Base-by-base conservation (phyloP, 495 filamentous ascomycete species). In the Aspergillus nidulans region DNA sequence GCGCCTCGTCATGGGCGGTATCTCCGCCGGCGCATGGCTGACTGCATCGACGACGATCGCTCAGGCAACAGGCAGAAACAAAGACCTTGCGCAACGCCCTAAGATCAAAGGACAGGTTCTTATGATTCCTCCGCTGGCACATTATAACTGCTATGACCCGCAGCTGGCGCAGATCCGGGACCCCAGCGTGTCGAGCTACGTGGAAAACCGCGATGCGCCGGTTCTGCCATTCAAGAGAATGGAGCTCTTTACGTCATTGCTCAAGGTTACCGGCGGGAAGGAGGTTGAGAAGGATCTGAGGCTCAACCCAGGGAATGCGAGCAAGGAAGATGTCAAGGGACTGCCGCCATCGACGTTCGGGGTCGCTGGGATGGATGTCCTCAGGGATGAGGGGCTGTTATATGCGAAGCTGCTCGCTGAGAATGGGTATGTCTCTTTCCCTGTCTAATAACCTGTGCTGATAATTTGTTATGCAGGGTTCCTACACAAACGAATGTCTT, bases 381-480 rank as follows among this genome's bases (percentile, higher is more conserved):
- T 80, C 23, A 63, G 77, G 7, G 76, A 79, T 55, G 74, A 80
- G 63, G 76, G 62, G 6, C 41, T 81, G 18, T 63, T 70, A 43
- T 79, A 66, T 59, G 74, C 68, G 18, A 66, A 71, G 63, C 61
- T 74, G 51, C 58, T 81, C 12, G 69, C 62, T 49, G 72, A 70
- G 55, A 70, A 69, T 59, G 73, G 75, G 78, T 80, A 63, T 65
- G 77, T 56, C 39, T 48, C 25, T 24, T n/a, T 32, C 24, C 6
- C 12, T 15, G 36, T 52, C 6, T 20, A 2, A 4, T n/a, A 25
- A 18, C 7, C 12, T 8, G 18, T 26, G 45, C 53, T 56, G 38
- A 50, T 6, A 1, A 24, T 7, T 15, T 18, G n/a, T 7, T 28
- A 19, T 48, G 5, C 54, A 78, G 74, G 5, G 69, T 79, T 6